Conservation (phyloP, 768 basidiomycete species). For the Lenzites betulinus region DNA sequence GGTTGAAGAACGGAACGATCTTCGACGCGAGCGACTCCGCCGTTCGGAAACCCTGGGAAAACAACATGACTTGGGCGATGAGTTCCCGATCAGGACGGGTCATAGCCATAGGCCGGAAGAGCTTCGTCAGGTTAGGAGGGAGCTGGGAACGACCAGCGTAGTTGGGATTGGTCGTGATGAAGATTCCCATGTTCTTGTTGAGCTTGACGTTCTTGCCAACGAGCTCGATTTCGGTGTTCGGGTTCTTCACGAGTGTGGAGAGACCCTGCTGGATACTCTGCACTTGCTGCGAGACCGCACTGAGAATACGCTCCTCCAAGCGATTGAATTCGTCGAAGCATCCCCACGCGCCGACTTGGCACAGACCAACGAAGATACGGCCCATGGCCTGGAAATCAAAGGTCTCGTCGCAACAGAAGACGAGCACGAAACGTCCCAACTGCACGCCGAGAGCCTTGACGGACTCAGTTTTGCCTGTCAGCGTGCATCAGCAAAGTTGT, state of each 20-base stretch:
- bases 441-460: constrained; percentile 98
- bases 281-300: constrained; percentile 98
- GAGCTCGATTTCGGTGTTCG: constrained; percentile 89
- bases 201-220: constrained; percentile 94
- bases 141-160: constrained; percentile 96
- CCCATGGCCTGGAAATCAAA: constrained; percentile 99
- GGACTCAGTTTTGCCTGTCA: constrained; percentile 93
- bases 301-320: constrained; percentile 95
- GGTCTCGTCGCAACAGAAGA: constrained; percentile 99
- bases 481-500: constrained; percentile 8
- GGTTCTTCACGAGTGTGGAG: constrained; percentile 77
- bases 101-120: constrained; percentile 99
- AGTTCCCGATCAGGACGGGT: constrained; percentile 97
- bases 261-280: constrained; percentile 98
- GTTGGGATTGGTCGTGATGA: constrained; percentile 98
- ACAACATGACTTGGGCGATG: constrained; percentile 99
- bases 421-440: constrained; percentile 96
- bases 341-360: constrained; percentile 99
- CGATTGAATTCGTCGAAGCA: constrained; percentile 99
- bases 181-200: constrained; percentile 94
- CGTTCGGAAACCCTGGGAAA: constrained; percentile 98
- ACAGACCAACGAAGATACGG: constrained; percentile 96
- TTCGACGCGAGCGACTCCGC: constrained; percentile 98
- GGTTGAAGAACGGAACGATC: constrained; percentile 98
- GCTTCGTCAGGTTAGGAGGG: constrained; percentile 86